Percentiles rank a stretch among this genome's conserved stretches.
Conservation (phyloP, 805 yeast genomes). For the Komagataella phaffii region DNA sequence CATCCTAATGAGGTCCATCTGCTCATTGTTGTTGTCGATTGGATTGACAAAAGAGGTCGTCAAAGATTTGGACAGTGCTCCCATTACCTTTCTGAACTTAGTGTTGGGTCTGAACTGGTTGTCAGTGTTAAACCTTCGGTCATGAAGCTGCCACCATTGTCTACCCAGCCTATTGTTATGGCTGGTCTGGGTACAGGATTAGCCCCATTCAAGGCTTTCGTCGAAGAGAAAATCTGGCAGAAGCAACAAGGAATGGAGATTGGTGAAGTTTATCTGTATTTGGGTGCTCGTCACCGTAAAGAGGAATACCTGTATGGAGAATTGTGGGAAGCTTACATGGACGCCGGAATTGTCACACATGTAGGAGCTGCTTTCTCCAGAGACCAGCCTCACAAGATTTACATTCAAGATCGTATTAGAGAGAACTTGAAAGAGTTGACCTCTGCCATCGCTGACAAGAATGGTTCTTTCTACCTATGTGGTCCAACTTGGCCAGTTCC, state of each 20-base stretch:
- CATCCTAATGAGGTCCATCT: conserved; percentile 88
- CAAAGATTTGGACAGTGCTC: conserved; percentile 91
- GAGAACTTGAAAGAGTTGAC: conserved; percentile 61
- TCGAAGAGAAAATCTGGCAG: conserved; percentile 93
- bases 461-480: conserved; percentile 90
- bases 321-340: conserved; percentile 91
- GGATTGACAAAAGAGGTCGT: conserved; percentile 81
- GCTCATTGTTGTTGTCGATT: conserved; percentile 89
- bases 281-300: conserved; percentile 91
- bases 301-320: conserved; percentile 96
- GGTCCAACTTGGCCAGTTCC: conserved; percentile 99
- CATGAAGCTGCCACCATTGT: conserved; percentile 84
- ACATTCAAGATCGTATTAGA: conserved; percentile 87
- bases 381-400: conserved; percentile 89
- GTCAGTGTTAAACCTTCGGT: conserved; percentile 95
- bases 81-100: conserved; percentile 69
- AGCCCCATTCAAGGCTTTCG: conserved; percentile 96
- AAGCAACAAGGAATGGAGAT: conserved; percentile 76
- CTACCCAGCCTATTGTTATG: conserved; percentile 89
- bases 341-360: conserved; percentile 84
- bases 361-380: conserved; percentile 97
- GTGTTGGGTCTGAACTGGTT: conserved; percentile 72
- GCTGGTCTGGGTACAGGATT: conserved; percentile 96
- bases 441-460: conserved; percentile 61
- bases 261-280: conserved; percentile 76